Base-by-base conservation (phyloP, 768 basidiomycete species). In the Tylopilus plumbeoviolaceoides region DNA sequence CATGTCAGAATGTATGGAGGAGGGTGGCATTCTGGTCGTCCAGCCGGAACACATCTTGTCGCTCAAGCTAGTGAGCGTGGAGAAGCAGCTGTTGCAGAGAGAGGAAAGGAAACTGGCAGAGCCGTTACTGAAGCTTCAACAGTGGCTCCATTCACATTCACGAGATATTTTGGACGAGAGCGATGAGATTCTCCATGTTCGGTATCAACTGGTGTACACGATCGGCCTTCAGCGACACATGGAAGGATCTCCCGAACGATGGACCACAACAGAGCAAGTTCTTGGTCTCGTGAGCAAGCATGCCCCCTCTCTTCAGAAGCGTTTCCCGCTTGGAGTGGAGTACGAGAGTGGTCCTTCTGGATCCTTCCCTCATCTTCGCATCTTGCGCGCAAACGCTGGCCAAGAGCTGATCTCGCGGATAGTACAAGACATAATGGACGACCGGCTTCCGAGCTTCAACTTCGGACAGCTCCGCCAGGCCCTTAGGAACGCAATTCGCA, bases 11-110 rank as follows among this genome's bases (percentile, higher is more conserved):
- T 82, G 81, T 47, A 66, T 64, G 53, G 49, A 48, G 2, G 60
- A 62, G 27, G 60, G 68, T n/a, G 80, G 81, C 0, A 58, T 83
- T 23, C 59, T 81, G 7, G 64, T 82, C 1, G 56, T 68, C 10
- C 81, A 82, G 38, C 81, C 81, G 0, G 80, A 82, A 41, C 78
- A 82, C 23, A 64, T 80, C n/a, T n/a, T n/a, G n/a, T n/a, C n/a
- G n/a, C n/a, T n/a, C n/a, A n/a, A n/a, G n/a, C n/a, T n/a, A n/a
- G 73, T 77, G 72, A 70, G 68, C 1, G 62, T 80, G 25, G 75
- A 82, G 50, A 63, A 57, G 30, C 61, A 65, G 21, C 52, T 71
- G 7, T 30, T 31, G 12, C 33, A 28, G 7, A n/a, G 7, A 10
- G 11, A 43, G 8, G 27, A 8, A 11, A 5, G 2, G 8, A 11